Percentiles rank a stretch among this genome's conserved stretches.
phyloP scores from a whole-genome alignment of 306 rosid species.

The Delonix regia region DNA sequence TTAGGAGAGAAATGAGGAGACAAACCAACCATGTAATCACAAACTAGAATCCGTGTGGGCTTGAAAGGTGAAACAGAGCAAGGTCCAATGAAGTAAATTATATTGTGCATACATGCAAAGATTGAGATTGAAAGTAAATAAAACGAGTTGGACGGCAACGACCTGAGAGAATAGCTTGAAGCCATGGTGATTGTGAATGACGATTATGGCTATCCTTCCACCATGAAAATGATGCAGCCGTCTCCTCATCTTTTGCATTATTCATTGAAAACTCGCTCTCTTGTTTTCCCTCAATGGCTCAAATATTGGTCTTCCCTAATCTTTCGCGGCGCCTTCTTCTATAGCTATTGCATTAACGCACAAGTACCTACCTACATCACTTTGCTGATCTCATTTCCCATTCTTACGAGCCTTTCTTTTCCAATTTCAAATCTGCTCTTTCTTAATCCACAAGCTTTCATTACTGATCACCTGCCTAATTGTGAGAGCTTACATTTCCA shows the following conservation, averaged over 20 bases:
- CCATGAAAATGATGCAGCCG: constrained; percentile 32
- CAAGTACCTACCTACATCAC: not conserved
- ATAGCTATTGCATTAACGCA: not conserved
- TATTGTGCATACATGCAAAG: not conserved
- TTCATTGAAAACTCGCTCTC: not conserved
- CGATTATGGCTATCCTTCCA: constrained; percentile 41
- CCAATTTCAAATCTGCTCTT: not conserved
- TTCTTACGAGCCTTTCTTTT: not conserved
- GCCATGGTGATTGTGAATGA: constrained; percentile 46
- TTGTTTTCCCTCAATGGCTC: not conserved
- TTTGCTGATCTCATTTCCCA: not conserved
- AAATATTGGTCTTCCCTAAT: not conserved
- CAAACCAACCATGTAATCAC: not conserved
- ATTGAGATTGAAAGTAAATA: not conserved
- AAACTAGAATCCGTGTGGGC: not conserved
- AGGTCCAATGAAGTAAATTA: not conserved
- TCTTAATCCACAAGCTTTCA: not conserved
- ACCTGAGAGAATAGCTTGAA: constrained; percentile 51
- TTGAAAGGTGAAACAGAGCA: not conserved
- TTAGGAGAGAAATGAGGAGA: too few relatives aligned
- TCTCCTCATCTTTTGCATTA: constrained; percentile 3
- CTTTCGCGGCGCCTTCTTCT: not conserved
- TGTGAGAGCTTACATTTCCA: not conserved
- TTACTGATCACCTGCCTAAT: not conserved
- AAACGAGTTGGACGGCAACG: not conserved